Evolutionary conservation across 2,329 filamentous ascomycete species (phyloP).

Genomic region (Chaetothyriales sp.): DNA sequence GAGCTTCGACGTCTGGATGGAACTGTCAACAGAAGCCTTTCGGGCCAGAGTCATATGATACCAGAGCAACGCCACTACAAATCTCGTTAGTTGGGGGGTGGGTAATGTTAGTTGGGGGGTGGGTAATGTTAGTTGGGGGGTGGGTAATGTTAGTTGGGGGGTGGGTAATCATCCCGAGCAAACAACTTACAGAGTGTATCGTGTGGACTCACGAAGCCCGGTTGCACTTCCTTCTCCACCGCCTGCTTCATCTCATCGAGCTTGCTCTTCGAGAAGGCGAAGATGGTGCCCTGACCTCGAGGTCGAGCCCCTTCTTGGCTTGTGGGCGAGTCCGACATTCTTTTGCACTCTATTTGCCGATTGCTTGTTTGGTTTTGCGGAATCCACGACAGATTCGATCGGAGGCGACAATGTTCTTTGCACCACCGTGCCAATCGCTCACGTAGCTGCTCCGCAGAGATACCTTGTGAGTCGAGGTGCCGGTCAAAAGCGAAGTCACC

Average conservation of each 20-base stretch:
- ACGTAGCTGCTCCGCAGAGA: constrained; percentile 5
- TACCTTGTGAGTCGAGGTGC: constrained; percentile 6
- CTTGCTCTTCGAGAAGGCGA: constrained; percentile 9
- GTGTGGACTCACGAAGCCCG: constrained; percentile 7
- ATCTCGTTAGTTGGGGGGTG: neutral
- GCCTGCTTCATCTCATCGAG: constrained; percentile 5
- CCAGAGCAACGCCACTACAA: constrained; percentile 25
- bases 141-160: neutral
- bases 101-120: neutral
- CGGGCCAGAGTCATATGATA: constrained; percentile 21
- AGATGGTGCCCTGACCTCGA: constrained; percentile 14
- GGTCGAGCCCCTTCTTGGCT: constrained; percentile 1
- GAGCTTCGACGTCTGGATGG: constrained; percentile 22
- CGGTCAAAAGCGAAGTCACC: constrained; percentile 13
- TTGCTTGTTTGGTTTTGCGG: constrained; percentile 10
- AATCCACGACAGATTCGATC: constrained; percentile 13
- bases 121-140: neutral
- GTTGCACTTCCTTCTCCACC: constrained; percentile 2
- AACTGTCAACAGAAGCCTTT: constrained; percentile 21
- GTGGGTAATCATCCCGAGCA: too few relatives aligned
- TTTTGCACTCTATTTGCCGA: constrained; percentile 10
- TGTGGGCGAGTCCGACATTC: constrained; percentile 1
- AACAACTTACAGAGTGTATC: constrained; percentile 7
- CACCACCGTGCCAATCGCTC: constrained; percentile 12
- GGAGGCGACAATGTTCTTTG: constrained; percentile 10